These are phyloP conservation scores for Atkinsonella hypoxylon DNA, from an alignment of 2,329 filamentous ascomycete species.

Conservation along the genomic window DNA sequence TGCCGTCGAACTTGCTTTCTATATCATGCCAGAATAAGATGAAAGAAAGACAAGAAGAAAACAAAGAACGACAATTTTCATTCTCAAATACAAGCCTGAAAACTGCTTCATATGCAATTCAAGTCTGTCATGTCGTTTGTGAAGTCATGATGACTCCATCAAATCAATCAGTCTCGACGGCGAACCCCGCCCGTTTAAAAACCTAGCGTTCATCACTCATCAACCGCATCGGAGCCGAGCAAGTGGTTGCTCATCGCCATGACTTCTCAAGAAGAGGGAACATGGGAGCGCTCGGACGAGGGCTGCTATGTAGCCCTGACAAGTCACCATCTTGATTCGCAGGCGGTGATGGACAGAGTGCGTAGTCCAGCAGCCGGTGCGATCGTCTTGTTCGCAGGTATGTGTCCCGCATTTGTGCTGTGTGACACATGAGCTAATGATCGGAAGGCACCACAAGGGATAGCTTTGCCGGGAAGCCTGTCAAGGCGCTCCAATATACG, in stretches of 20 bases:
- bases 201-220: neutral
- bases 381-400: conserved; percentile 66
- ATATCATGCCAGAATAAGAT: no score
- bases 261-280: conserved; percentile 10
- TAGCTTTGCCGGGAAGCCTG: conserved; percentile 57
- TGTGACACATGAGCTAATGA: conserved; percentile 1
- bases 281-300: conserved; percentile 32
- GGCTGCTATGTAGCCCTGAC: conserved; percentile 59
- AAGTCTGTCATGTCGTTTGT: neutral
- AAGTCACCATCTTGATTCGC: conserved; percentile 43
- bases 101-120: no score
- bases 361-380: conserved; percentile 63
- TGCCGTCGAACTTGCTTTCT: no score
- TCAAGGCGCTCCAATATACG: conserved; percentile 63
- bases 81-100: no score
- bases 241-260: conserved; percentile 3
- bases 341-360: conserved; percentile 50
- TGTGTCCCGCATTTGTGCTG: conserved; percentile 9
- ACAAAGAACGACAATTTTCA: no score
- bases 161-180: neutral
- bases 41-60: no score
- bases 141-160: neutral
- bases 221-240: neutral
- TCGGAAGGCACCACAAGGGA: conserved; percentile 61
- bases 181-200: neutral